phyloP scores from a whole-genome alignment of 139 green algal genomes.

The Desmodesmus armatus region DNA sequence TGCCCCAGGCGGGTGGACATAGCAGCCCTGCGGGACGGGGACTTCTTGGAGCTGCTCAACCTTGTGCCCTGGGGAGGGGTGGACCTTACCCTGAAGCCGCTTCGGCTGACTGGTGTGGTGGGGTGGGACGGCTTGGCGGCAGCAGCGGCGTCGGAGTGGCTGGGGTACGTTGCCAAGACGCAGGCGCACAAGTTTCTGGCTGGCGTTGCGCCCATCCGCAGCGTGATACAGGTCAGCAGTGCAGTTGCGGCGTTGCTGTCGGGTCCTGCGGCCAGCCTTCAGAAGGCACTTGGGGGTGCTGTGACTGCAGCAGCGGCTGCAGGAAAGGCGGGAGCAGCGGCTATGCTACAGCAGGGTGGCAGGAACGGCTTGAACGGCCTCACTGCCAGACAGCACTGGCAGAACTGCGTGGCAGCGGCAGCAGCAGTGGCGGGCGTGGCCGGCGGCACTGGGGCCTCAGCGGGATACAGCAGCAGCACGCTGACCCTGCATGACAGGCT shows the following conservation, averaged over 20 bases:
- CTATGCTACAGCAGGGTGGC: neutral
- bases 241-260: slow-evolving; percentile 63
- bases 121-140: slow-evolving; percentile 69
- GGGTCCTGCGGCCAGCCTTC: slow-evolving; percentile 54
- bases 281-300: neutral
- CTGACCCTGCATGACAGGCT: neutral
- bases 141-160: slow-evolving; percentile 59
- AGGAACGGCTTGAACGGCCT: neutral
- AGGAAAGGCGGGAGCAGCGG: neutral
- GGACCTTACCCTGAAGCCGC: slow-evolving; percentile 60
- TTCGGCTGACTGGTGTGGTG: slow-evolving; percentile 64
- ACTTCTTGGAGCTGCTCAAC: slow-evolving; percentile 77
- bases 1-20: slow-evolving; percentile 69
- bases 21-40: slow-evolving; percentile 65
- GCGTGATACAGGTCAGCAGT: slow-evolving; percentile 57
- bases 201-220: slow-evolving; percentile 72
- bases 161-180: slow-evolving; percentile 64
- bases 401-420: neutral
- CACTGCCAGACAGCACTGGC: neutral
- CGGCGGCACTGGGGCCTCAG: neutral
- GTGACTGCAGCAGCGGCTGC: slow-evolving; percentile 16
- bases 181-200: slow-evolving; percentile 84
- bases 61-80: slow-evolving; percentile 80
- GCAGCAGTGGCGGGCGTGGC: neutral
- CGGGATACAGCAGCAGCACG: neutral